Evolutionary conservation across 2,329 filamentous ascomycete species (phyloP), one percentile per base, ranked within the genome.

Genomic region (Drechslerella coelobrocha): DNA sequence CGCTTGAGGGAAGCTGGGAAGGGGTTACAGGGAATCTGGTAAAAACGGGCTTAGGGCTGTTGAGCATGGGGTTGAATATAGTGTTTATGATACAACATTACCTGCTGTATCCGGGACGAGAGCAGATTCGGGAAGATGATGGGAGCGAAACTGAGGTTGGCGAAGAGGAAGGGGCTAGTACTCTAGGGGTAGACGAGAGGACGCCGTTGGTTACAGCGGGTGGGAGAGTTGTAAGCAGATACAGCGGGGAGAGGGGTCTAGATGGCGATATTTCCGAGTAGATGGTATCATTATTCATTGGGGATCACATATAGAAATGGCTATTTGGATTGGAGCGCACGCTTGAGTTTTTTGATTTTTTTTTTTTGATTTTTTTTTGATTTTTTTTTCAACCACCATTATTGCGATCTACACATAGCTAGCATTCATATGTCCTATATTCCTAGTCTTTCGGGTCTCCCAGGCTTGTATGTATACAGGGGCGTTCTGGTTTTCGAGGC

Each of bases 21-120:
- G 94, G 93, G 21, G 83, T 97, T 65, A 92, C 88, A 0, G 93
- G 92, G 0, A 97, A 97, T 78, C 91, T 92, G 0, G 88, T 94
- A 75, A 99, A 97, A 81, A 86, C 97, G 66, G 86, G 88, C 1
- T 83, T 97, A 43, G 89, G 90, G 12, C 93, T 96, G 76, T 86
- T 96, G 48, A 91, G 88, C 65, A 88, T 97, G 75, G 78, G 90
- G 1, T 97, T 96, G 78, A 93, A 97, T 77, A 73, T 89, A 29
- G 82, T 96, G 52, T 97, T 97, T 77, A 88, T 97, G 55, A 76
- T 84, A 2, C 94, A 99, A 80, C 94, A 97, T 79, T 97, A 92
- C 76, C 81, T 92, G 34, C 78, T 96, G 19, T 97, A 96, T 77
- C 24, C 7, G 6, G 66, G 66, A 0, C 50, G 39, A n/a, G 47